Base-by-base conservation (phyloP, 192 early-diverging fungal genomes). In the Coemansia nantahalensis region DNA sequence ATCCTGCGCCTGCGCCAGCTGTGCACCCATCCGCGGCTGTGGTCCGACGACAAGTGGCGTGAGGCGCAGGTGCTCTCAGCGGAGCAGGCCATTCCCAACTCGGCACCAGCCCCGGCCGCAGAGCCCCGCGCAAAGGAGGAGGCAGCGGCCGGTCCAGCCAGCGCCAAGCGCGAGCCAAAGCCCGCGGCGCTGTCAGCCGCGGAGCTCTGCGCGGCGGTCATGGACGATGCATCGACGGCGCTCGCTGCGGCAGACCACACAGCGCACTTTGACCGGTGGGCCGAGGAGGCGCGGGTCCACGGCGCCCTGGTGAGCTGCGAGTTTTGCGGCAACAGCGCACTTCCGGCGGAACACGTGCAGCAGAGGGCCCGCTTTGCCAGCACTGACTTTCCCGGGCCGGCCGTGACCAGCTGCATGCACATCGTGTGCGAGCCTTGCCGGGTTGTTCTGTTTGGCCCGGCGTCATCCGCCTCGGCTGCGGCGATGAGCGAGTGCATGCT, bases 1-100 rank as follows among this genome's bases (percentile, higher is more conserved):
- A 68, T 77, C 35, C 52, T 70, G 42, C 74, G 84, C 7, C 65
- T 90, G 56, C 80, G 88, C 12, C 86, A 88, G 66, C 78, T 83
- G 11, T 86, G 84, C 42, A 82, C 82, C 31, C 88, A 90, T 45
- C 86, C 87, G 14, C 43, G 48, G 15, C 42, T 76, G 48, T 76
- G 72, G 72, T 67, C 64, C 1, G 56, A 63, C 18, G 62, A 68
- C 34, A 76, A 68, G 46, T 76, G 72, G 72, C 62, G 58, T 43
- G 70, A 73, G 38, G 62, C 58, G 17, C 59, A 52, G n/a, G 57
- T 46, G 8, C 51, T 73, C n/a, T 44, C 54, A 2, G 55, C 54
- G 11, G 70, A 73, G 17, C 21, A 56, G 10, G 48, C 47, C 5
- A 55, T 48, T 52, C 43, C 62, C 42, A 19, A 35, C 15, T 45